Base-by-base conservation (phyloP, 1,284 basidiomycete genomes). In the Phylloboletellus chloephorus region DNA sequence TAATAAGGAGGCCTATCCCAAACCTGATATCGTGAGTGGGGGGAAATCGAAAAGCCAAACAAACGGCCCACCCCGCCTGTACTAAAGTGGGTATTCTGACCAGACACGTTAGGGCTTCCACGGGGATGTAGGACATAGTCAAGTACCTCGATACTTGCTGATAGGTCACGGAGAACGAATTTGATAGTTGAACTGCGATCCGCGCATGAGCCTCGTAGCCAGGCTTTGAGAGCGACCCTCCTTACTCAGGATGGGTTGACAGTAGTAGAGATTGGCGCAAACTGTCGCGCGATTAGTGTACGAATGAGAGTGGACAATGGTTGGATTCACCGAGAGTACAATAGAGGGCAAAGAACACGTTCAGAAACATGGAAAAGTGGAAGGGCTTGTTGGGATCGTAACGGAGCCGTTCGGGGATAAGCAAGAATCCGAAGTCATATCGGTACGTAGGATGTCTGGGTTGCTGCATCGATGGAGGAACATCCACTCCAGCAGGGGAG, bases 251-350 rank as follows among this genome's bases (percentile, higher is more conserved):
- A 84, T 63, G 0, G 82, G 80, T 57, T 81, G 82, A 42, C 76
- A 77, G 44, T 84, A 85, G 52, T 84, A 84, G 34, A 84, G 57
- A 48, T 84, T 85, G 19, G 74, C 68, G 26, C 75, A 74, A 33
- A 66, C 75, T 76, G 33, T 26, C 20, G 6, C 15, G 17, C 9
- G 13, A 22, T 28, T 15, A 51, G 35, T 6, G 22, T 11, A 22
- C 11, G 15, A 28, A 19, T 23, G 7, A n/a, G n/a, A 16, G 11
- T 4, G 7, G 21, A 22, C 17, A 26, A 15, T 12, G 5, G 10
- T 11, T 11, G 8, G 3, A 52, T 76, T 51, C 47, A 79, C 74
- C 66, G 45, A 84, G 77, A 15, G 82, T 84, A 50, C 75, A 76
- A n/a, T 72, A 74, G 37, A 81, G 61, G 3, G 79, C 82, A 56